Base-by-base conservation (phyloP, 129 eudicot genomes). In the Kitagawia praeruptora region DNA sequence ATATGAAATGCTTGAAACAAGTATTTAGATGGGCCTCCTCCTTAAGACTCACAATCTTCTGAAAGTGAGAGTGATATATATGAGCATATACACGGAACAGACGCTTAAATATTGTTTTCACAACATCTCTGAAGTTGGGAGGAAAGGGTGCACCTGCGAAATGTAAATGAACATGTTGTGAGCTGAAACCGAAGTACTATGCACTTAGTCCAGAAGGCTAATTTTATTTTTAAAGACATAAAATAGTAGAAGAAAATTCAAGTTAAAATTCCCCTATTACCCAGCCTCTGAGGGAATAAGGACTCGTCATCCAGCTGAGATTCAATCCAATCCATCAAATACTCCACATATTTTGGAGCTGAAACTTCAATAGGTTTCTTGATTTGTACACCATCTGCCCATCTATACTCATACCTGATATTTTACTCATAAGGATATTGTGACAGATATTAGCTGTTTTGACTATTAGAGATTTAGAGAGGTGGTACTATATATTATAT, bases 331-430 rank as follows among this genome's bases (percentile, higher is more conserved):
- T 91, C 97, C 98, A 93, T 93, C 85, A 93, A 79, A 80, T 91
- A 93, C 83, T 93, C 98, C 3, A 91, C 98, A 75, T 93, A 93
- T 86, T 93, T 93, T 53, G 98, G 98, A 75, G 98, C 98, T n/a
- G 98, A 91, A 82, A 93, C 98, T 82, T 93, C 98, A 74, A 93
- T 93, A 12, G 98, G 98, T 81, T 93, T 93, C 95, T 93, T 93
- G 77, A 93, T 91, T 76, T 86, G 92, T 76, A 93, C 91, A 71
- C 98, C 98, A 82, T 93, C 98, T 56, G 98, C 98, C 98, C 98
- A 93, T 79, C 97, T 87, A 51, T 93, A 93, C 81, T 93, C 98
- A 14, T 93, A 93, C 86, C 98, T 93, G 85, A 72, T 81, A 58
- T 71, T 25, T 61, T 75, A 72, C 23, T 76, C 23, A 67, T 3